phyloP scores from a whole-genome alignment of 495 filamentous ascomycete species.

The Penicillium waksmanii region DNA sequence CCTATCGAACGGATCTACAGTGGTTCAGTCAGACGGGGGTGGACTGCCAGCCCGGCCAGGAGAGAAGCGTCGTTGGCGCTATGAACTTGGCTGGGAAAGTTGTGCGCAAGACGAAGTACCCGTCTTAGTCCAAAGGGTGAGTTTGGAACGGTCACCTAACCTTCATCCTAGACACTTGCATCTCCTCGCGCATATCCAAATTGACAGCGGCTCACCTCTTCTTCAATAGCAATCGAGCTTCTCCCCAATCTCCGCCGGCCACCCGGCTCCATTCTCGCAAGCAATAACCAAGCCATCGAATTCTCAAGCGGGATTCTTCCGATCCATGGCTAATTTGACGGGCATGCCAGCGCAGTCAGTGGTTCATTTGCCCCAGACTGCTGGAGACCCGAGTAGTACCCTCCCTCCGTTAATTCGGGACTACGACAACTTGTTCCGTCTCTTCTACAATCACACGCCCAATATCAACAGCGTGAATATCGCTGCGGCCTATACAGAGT shows the following conservation, averaged over 20 bases:
- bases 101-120: constrained; percentile 76
- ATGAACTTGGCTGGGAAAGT: constrained; percentile 79
- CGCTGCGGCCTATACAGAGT: constrained; percentile 86
- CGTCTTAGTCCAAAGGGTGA: constrained; percentile 82
- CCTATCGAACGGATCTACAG: constrained; percentile 45
- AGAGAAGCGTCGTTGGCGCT: constrained; percentile 74
- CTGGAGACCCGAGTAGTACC: constrained; percentile 51
- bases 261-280: constrained; percentile 50
- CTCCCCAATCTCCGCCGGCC: constrained; percentile 54
- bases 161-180: neutral
- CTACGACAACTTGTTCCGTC: constrained; percentile 90
- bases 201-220: constrained; percentile 13
- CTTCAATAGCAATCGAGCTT: constrained; percentile 44
- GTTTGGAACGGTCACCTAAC: constrained; percentile 9
- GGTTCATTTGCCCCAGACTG: constrained; percentile 42
- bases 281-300: constrained; percentile 57
- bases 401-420: constrained; percentile 75
- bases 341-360: constrained; percentile 54
- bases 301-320: constrained; percentile 71
- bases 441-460: constrained; percentile 91
- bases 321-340: constrained; percentile 78
- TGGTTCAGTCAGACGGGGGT: constrained; percentile 44
- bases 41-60: constrained; percentile 32
- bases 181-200: neutral
- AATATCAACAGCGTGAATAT: constrained; percentile 81